A percentile compares a stretch with the other conserved stretches of the same genome.
Conservation (phyloP, 345 rosid species). For the Orychophragmus violaceus region DNA sequence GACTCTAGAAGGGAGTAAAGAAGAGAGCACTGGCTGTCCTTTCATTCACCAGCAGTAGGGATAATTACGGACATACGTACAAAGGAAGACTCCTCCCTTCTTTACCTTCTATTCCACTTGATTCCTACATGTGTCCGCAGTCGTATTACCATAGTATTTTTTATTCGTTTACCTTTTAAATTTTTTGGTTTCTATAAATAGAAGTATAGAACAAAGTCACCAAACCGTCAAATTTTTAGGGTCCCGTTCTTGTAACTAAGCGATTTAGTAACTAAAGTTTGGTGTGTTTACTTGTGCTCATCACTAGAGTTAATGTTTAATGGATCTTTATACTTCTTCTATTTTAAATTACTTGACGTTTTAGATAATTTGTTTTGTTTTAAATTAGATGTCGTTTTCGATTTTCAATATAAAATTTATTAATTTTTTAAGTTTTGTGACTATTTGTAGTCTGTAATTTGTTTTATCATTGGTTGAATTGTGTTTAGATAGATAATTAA, state of each 20-base stretch:
- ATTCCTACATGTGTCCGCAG: neutral
- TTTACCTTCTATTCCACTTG: neutral
- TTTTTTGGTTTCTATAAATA: neutral
- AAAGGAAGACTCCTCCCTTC: slow-evolving; percentile 22
- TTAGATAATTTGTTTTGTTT: too few relatives aligned
- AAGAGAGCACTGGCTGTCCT: slow-evolving; percentile 3
- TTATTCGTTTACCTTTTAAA: neutral
- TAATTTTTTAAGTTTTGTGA: too few relatives aligned
- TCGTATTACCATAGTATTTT: neutral
- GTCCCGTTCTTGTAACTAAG: neutral
- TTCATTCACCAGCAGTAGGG: slow-evolving; percentile 11
- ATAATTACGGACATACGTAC: slow-evolving; percentile 30
- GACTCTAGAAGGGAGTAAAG: neutral
- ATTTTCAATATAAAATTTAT: too few relatives aligned
- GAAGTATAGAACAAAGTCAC: neutral
- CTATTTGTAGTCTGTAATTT: too few relatives aligned
- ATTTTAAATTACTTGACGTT: too few relatives aligned
- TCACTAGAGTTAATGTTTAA: neutral
- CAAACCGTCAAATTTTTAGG: neutral
- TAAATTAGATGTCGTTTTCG: too few relatives aligned
- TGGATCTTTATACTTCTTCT: too few relatives aligned
- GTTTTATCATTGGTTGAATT: too few relatives aligned
- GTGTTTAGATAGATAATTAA: too few relatives aligned
- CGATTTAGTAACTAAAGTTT: neutral
- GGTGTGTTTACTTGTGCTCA: neutral